These are phyloP conservation scores for Potentilla sterilis DNA, from an alignment of 306 rosid genomes.

Conservation along the genomic window DNA sequence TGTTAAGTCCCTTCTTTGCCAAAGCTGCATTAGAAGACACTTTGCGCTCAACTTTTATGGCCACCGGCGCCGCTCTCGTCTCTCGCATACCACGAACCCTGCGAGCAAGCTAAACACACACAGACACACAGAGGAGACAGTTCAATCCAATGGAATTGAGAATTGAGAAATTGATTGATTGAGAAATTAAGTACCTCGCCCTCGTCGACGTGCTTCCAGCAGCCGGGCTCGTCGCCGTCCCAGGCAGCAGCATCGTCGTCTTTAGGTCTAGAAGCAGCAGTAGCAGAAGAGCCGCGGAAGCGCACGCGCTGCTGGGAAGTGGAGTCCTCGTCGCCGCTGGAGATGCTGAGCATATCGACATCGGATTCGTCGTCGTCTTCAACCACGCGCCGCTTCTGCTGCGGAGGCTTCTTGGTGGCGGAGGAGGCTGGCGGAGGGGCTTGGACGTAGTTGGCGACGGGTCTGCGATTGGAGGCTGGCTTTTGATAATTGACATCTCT, in stretches of 20 bases:
- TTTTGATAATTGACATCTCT: conserved; percentile 71
- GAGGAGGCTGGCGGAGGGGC: conserved; percentile 31
- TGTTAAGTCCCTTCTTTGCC: conserved; percentile 61
- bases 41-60: conserved; percentile 70
- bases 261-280: conserved; percentile 26
- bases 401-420: conserved; percentile 10
- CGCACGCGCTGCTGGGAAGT: conserved; percentile 23
- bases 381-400: conserved; percentile 31
- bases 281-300: conserved; percentile 25
- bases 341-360: conserved; percentile 95
- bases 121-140: too few species aligned
- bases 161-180: background rate
- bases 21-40: conserved; percentile 27
- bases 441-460: conserved; percentile 91
- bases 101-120: conserved; percentile 67
- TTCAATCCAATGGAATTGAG: background rate
- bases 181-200: conserved; percentile 48
- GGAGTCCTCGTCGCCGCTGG: conserved; percentile 91
- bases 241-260: conserved; percentile 43
- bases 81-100: conserved; percentile 99
- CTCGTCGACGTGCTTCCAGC: conserved; percentile 92
- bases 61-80: conserved; percentile 85
- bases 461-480: conserved; percentile 52
- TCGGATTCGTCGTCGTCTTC: conserved; percentile 95
- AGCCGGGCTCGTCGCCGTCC: conserved; percentile 93